These are phyloP conservation scores for Rosellinia necatrix DNA, from an alignment of 2,329 filamentous ascomycete genomes.

Conservation along the genomic window DNA sequence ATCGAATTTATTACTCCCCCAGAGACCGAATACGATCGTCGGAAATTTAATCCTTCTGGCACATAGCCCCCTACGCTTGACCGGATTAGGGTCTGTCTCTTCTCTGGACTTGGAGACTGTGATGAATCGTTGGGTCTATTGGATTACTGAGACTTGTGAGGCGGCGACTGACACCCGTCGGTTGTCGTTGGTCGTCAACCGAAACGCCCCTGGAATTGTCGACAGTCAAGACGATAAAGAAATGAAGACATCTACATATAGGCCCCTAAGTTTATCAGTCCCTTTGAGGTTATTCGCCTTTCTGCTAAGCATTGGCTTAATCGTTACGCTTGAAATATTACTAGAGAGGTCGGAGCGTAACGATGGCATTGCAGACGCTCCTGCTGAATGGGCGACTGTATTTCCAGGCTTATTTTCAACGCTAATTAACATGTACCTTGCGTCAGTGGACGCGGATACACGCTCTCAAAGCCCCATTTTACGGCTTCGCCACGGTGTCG, in stretches of 20 bases:
- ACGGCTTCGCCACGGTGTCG: background rate
- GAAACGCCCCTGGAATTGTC: background rate
- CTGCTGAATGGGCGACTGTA: background rate
- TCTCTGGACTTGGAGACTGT: background rate
- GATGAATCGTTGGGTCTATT: background rate
- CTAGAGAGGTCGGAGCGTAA: background rate
- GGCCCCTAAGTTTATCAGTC: background rate
- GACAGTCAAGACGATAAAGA: background rate
- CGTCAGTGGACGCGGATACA: slow-evolving; percentile 1
- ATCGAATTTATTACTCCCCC: background rate
- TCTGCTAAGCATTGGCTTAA: background rate
- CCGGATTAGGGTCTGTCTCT: background rate
- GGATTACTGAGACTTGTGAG: background rate
- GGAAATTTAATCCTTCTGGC: slow-evolving; percentile 2
- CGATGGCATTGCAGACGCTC: background rate
- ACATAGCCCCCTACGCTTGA: background rate
- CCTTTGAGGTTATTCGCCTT: background rate
- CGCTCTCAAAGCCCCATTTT: slow-evolving; percentile 2
- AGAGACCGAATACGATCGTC: background rate
- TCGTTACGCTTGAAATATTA: background rate
- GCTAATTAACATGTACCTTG: slow-evolving; percentile 1
- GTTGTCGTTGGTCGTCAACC: background rate
- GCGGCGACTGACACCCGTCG: background rate
- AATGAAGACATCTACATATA: background rate
- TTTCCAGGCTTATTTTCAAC: slow-evolving; percentile 2